Percentiles rank a stretch among this genome's conserved stretches.
phyloP scores from a whole-genome alignment of 1,284 basidiomycete genomes.

The Flammula alnicola region DNA sequence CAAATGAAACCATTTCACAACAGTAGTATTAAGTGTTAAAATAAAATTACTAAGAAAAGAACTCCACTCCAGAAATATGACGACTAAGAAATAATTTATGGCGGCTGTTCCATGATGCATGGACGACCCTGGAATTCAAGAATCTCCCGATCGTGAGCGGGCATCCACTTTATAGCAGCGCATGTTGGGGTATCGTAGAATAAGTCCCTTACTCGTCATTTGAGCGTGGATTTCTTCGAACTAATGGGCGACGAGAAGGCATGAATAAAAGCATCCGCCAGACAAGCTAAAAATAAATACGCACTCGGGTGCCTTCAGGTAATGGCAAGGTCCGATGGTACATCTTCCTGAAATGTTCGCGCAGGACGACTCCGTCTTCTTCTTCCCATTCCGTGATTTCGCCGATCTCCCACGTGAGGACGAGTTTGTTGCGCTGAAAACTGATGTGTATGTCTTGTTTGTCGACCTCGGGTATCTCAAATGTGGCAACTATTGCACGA shows the following conservation, averaged over 20 bases:
- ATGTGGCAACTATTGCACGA: constrained; percentile 55
- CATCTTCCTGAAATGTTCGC: constrained; percentile 61
- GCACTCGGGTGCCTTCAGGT: constrained; percentile 50
- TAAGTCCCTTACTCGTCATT: constrained; percentile 60
- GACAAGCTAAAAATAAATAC: constrained; percentile 16
- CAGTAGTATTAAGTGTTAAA: constrained; percentile 19
- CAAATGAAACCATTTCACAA: constrained; percentile 10
- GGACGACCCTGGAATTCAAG: constrained; percentile 26
- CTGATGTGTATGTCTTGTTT: constrained; percentile 77
- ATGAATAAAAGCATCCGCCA: constrained; percentile 11
- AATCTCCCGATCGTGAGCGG: constrained; percentile 42
- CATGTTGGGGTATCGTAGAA: constrained; percentile 70
- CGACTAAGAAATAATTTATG: constrained; percentile 20
- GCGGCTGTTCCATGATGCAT: constrained; percentile 11
- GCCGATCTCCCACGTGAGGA: constrained; percentile 68
- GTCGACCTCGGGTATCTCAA: constrained; percentile 64
- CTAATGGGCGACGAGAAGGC: constrained; percentile 36
- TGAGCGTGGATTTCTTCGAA: constrained; percentile 70
- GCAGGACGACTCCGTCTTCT: constrained; percentile 60
- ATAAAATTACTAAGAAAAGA: constrained; percentile 18
- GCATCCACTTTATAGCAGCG: constrained; percentile 55
- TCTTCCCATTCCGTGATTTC: constrained; percentile 59
- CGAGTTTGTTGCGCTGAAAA: constrained; percentile 63
- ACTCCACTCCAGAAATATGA: constrained; percentile 12
- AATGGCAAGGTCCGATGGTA: constrained; percentile 49